A percentile compares a stretch with the other conserved stretches of the same genome.
These are phyloP conservation scores for Lasiodiplodia sp. DNA, from an alignment of 2,329 filamentous ascomycete genomes.

Conservation along the genomic window DNA sequence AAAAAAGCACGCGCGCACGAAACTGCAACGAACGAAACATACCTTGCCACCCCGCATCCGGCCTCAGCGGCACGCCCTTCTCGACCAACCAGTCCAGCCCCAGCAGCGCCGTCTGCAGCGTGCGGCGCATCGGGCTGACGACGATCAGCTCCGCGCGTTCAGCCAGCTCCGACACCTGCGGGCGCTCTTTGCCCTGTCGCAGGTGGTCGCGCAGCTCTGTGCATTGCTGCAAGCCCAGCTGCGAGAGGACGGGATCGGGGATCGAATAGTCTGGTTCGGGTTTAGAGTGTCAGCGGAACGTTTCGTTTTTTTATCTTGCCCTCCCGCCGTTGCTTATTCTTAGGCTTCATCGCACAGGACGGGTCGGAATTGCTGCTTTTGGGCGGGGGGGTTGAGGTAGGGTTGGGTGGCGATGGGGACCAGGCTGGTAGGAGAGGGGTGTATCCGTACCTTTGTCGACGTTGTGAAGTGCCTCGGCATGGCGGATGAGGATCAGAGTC, in stretches of 20 bases:
- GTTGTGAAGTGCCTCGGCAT: conserved; percentile 56
- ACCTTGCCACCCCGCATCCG: conserved; percentile 72
- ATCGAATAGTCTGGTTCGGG: conserved; percentile 46
- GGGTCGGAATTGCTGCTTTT: conserved; percentile 7
- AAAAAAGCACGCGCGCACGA: background rate
- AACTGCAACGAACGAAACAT: conserved; percentile 32
- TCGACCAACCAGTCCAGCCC: conserved; percentile 66
- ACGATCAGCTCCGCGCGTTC: conserved; percentile 63
- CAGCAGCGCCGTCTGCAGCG: conserved; percentile 68
- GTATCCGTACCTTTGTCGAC: conserved; percentile 41
- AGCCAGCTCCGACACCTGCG: conserved; percentile 39
- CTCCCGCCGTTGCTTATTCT: background rate
- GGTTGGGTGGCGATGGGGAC: background rate
- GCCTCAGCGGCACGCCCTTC: conserved; percentile 61
- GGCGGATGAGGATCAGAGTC: conserved; percentile 55
- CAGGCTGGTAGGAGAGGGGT: conserved; percentile 2
- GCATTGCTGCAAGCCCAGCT: conserved; percentile 52
- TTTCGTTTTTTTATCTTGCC: background rate
- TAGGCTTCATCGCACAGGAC: background rate
- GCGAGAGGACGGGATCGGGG: conserved; percentile 52
- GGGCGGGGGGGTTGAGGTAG: background rate
- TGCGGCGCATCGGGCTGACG: conserved; percentile 70
- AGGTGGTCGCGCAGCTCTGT: conserved; percentile 49
- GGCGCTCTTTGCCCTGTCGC: conserved; percentile 37
- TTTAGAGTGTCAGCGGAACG: background rate